Evolutionary conservation across 202 grass and related monocot species (phyloP), one percentile per base, ranked within the genome.

Genomic region (Brachypodium distachyon): DNA sequence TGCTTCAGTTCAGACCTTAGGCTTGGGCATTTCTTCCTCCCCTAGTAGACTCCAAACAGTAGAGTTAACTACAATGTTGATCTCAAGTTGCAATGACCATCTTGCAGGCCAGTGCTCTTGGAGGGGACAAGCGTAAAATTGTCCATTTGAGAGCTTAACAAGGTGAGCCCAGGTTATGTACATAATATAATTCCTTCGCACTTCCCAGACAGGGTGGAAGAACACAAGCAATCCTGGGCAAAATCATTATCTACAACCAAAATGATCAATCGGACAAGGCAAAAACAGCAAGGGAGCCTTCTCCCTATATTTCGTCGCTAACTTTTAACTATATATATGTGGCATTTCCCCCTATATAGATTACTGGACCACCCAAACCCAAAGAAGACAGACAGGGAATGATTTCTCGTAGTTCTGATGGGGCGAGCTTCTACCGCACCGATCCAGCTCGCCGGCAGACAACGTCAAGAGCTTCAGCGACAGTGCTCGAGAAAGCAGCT

Each of bases 241-340:
- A 97, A 97, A 88, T 80, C 84, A 85, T 84, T 92, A 93, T 92
- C 83, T 90, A 93, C 92, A 93, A 70, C 33, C 76, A 84, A 79
- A 88, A 88, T 56, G 55, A 76, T 51, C 76, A 68, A 82, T 67
- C 76, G 38, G 81, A 81, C 44, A 76, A 66, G 67, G 36, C 77
- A 52, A 86, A 80, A 86, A 27, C 55, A 79, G 63, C 61, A 32
- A 16, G 59, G 82, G 63, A 74, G 39, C 54, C 26, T 67, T 57
- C 28, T 56, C 70, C 62, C 72, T 51, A 84, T 79, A 64, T 74
- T 53, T 77, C 68, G 77, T 72, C 58, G 44, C 82, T 86, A 89
- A 69, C 12, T 82, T 89, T 86, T 72, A 90, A 61, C 84, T 84
- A 88, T 86, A 79, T 93, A 87, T 91, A 97, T 97, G 72, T 82